Evolutionary conservation across 805 yeast genomes (phyloP).

Genomic region (Lachancea dasiensis): DNA sequence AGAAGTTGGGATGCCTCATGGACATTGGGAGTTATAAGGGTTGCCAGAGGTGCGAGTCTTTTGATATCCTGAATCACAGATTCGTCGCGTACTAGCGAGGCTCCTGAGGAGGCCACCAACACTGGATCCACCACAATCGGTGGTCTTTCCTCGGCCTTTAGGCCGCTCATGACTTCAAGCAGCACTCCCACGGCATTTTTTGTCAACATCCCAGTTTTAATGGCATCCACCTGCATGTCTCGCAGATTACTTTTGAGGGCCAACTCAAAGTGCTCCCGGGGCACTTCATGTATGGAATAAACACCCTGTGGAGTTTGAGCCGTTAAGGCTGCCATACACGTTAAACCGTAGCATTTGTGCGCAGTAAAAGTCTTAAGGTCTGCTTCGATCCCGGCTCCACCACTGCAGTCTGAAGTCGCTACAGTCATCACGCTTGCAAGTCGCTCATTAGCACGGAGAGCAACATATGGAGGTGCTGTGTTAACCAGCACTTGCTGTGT

Average conservation of each 20-base stretch:
- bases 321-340: constrained; percentile 73
- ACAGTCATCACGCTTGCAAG: constrained; percentile 41
- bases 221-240: constrained; percentile 58
- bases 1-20: constrained; percentile 51
- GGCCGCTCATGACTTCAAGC: constrained; percentile 30
- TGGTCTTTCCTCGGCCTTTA: constrained; percentile 29
- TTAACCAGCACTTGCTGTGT: constrained; percentile 10
- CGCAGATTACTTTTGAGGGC: constrained; percentile 49
- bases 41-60: constrained; percentile 46
- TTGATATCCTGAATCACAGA: constrained; percentile 41
- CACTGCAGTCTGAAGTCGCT: constrained; percentile 81
- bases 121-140: constrained; percentile 74
- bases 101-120: constrained; percentile 76
- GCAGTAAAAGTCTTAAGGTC: constrained; percentile 75
- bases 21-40: constrained; percentile 68
- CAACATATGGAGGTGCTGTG: constrained; percentile 30
- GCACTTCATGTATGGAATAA: constrained; percentile 37
- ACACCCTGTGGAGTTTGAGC: constrained; percentile 61
- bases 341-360: constrained; percentile 68
- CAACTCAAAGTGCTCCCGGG: constrained; percentile 38
- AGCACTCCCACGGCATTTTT: constrained; percentile 47
- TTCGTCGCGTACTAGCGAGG: constrained; percentile 41
- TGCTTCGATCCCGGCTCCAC: constrained; percentile 92
- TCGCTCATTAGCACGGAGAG: constrained; percentile 21
- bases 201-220: constrained; percentile 78